Percentiles rank a stretch among this genome's conserved stretches.
phyloP scores from a whole-genome alignment of 164 flowering plant genomes.

The Akebia trifoliata region DNA sequence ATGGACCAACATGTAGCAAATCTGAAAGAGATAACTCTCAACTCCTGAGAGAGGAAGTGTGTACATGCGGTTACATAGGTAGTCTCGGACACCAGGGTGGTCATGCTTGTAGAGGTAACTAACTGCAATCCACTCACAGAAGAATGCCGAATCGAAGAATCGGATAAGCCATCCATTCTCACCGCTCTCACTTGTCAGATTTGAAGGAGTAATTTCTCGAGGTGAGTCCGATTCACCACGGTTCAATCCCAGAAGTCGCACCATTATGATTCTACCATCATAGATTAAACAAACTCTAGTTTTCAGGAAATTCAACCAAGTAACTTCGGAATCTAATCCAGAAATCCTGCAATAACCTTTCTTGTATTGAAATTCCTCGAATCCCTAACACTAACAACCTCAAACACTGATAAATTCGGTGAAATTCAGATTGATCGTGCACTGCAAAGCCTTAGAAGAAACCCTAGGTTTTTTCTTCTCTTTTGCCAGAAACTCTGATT shows the following conservation, averaged over 20 bases:
- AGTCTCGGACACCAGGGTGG: conserved; percentile 88
- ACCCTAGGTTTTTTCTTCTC: too few relatives aligned
- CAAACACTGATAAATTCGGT: too few relatives aligned
- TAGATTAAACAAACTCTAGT: conserved; percentile 12
- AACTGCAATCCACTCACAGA: conserved; percentile 99
- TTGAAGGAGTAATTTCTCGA: conserved; percentile 63
- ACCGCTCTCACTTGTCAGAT: conserved; percentile 49
- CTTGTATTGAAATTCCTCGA: not conserved
- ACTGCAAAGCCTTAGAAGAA: not conserved
- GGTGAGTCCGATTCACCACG: conserved; percentile 56
- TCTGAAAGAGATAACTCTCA: conserved; percentile 90
- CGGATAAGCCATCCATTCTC: conserved; percentile 96
- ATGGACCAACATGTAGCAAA: conserved; percentile 91
- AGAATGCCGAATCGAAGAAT: conserved; percentile 92
- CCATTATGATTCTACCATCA: conserved; percentile 57
- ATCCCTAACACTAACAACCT: not conserved
- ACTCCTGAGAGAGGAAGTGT: conserved; percentile 86
- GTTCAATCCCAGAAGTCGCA: conserved; percentile 65
- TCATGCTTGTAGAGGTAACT: conserved; percentile 96
- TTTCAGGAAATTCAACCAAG: conserved; percentile 10
- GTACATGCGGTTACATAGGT: conserved; percentile 95
- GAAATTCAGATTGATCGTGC: conserved; percentile 3
- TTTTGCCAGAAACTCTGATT: too few relatives aligned
- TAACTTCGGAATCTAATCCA: not conserved
- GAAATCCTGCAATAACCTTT: not conserved